Base-by-base conservation (phyloP, 2,329 filamentous ascomycete genomes). In the Xylariaceae sp. region DNA sequence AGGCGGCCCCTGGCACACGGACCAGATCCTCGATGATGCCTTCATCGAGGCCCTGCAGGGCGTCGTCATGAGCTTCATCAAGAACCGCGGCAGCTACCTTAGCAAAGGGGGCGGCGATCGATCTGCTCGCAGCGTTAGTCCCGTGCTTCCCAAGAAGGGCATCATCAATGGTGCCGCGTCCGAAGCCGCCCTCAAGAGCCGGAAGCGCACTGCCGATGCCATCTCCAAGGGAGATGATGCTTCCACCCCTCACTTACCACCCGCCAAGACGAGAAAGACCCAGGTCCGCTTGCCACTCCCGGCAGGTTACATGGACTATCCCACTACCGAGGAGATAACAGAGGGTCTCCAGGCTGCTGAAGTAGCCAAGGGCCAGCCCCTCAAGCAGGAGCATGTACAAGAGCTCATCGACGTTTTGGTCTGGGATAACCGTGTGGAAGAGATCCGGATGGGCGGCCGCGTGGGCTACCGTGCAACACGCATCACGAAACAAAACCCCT, bases 1-100 rank as follows among this genome's bases (percentile, higher is more conserved):
- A 0, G 93, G 93, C 38, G 93, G 93, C 2, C 86, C 89, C 7
- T 98, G 92, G 88, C 96, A 93, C 65, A 91, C 88, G 6, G 90
- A 95, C 52, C 88, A 89, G 42, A 86, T 91, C 54, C 77, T 97
- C 11, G 93, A 98, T 67, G 84, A 87, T 53, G 86, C 86, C 47
- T 88, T 98, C 64, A 91, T 97, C 57, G 82, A 87, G 45, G 81
- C 82, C 34, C 74, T 96, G 40, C 80, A 86, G 49, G 76, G 57
- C 33, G 58, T 64, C 10, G 58, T 65, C 29, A 58, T 66, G 37
- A 52, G 55, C 19, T 55, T 66, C 38, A 58, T 64, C 32, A 64
- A 64, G 49, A 55, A 62, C 36, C 53, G 55, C 2, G 65, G 65
- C 22, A 65, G 57, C 44, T 61, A 60, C 39, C 52, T 61, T 48